These are phyloP conservation scores for Cyberlindnera mrakii DNA, from an alignment of 805 yeast genomes.

Conservation along the genomic window DNA sequence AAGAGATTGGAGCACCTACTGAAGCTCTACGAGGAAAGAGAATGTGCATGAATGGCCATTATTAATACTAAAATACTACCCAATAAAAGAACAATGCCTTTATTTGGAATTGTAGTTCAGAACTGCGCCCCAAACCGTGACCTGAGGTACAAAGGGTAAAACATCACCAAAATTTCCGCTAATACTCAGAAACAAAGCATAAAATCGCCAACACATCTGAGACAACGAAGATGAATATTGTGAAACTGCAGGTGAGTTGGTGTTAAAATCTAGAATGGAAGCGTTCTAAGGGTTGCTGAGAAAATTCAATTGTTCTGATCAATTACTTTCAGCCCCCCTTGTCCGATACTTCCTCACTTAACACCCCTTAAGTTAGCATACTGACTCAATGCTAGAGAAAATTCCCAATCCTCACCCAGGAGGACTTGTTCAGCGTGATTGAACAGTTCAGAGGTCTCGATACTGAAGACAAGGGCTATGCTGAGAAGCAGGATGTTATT, in stretches of 20 bases:
- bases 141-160: too few species aligned
- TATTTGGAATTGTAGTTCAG: too few species aligned
- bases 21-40: slow-evolving; percentile 24
- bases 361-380: background rate
- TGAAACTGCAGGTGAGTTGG: slow-evolving; percentile 51
- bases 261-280: too few species aligned
- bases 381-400: slow-evolving; percentile 44
- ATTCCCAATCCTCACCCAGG: slow-evolving; percentile 80
- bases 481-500: slow-evolving; percentile 84
- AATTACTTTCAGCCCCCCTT: background rate
- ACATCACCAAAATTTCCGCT: too few species aligned
- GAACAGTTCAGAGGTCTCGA: slow-evolving; percentile 86
- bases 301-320: background rate
- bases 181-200: too few species aligned
- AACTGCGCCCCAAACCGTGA: background rate
- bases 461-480: slow-evolving; percentile 88
- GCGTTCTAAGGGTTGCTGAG: too few species aligned
- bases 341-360: background rate
- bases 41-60: background rate
- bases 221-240: slow-evolving; percentile 45
- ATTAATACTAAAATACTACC: background rate
- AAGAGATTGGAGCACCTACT: slow-evolving; percentile 37
- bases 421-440: slow-evolving; percentile 77
- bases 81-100: background rate
- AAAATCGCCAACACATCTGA: too few species aligned